Percentiles rank a stretch among this genome's conserved stretches.
Evolutionary conservation across 1,284 basidiomycete species (phyloP).

Genomic region (Apiotrichum domesticum): DNA sequence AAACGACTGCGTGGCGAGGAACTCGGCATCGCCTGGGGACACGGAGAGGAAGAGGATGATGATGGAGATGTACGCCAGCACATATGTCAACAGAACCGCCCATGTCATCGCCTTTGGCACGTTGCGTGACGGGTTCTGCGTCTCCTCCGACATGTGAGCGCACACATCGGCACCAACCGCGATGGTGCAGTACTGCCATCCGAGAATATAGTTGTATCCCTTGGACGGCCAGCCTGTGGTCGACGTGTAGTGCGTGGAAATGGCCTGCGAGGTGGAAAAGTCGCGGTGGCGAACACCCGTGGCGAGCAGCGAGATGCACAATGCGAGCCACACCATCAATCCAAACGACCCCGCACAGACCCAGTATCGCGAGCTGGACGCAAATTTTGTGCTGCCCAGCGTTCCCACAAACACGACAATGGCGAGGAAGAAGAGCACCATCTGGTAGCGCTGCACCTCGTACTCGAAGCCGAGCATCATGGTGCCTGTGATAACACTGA

Average conservation of each 20-base stretch:
- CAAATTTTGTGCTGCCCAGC: constrained; percentile 37
- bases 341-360: constrained; percentile 22
- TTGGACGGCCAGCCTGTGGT: constrained; percentile 29
- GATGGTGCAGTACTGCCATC: constrained; percentile 41
- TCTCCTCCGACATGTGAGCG: constrained; percentile 43
- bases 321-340: constrained; percentile 27
- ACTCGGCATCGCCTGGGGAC: constrained; percentile 25
- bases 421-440: constrained; percentile 37
- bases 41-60: constrained; percentile 39
- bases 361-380: constrained; percentile 41
- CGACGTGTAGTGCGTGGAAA: constrained; percentile 25
- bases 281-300: constrained; percentile 22
- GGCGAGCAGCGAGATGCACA: constrained; percentile 37
- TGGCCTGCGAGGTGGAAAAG: constrained; percentile 4
- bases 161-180: constrained; percentile 31
- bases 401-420: constrained; percentile 32
- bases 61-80: constrained; percentile 42
- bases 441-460: constrained; percentile 29
- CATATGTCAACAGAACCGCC: constrained; percentile 34
- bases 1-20: constrained; percentile 28
- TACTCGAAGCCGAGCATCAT: constrained; percentile 35
- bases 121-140: constrained; percentile 42
- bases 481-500: constrained; percentile 35
- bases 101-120: constrained; percentile 44
- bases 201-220: constrained; percentile 39